Base-by-base conservation (phyloP, 1,284 basidiomycete genomes). In the Austroboletus novae-zelandiae region DNA sequence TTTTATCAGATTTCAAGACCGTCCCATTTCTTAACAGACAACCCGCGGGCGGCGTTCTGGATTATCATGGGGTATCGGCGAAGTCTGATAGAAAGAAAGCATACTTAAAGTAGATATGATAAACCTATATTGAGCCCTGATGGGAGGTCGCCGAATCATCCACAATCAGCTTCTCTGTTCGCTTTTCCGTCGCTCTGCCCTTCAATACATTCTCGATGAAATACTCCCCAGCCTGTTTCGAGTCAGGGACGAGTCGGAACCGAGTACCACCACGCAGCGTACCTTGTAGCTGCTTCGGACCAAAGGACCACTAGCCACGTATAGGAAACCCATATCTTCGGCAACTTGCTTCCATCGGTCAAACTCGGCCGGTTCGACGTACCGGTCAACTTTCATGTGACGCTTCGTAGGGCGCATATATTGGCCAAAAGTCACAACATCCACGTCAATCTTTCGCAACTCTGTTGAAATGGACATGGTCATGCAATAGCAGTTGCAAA, bases 341-440 rank as follows among this genome's bases (percentile, higher is more conserved):
- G 97, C 96, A 14, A 89, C 76, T 60, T 81, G 74, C 69, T 91
- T 94, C 96, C 96, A 99, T 52, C 81, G 75, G 51, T 91, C 89
- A 63, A 98, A 99, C 69, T 98, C 95, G 3, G 84, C 81, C 0
- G 97, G 97, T 55, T 91, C 82, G 15, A 99, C 94, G 64, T 99
- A 99, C 20, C 92, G 88, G 59, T 94, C 87, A 8, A 99, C 97
- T 71, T 98, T 99, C 97, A 99, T 99, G 71, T 99, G 97, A 31
- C 88, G 81, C 72, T 99, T 99, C 2, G 97, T 99, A 1, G 97
- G 97, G 41, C 97, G 87, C 97, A 99, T 99, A 73, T 99, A 99
- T 74, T 99, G 97, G 1, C 97, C 97, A 66, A 99, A 98, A 0
- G 97, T 99, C 30, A 99, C 95, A 9, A 99, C 96, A 66, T 99